These are phyloP conservation scores for Crithidia fasciculata DNA, from an alignment of 208 protist species.

Conservation along the genomic window DNA sequence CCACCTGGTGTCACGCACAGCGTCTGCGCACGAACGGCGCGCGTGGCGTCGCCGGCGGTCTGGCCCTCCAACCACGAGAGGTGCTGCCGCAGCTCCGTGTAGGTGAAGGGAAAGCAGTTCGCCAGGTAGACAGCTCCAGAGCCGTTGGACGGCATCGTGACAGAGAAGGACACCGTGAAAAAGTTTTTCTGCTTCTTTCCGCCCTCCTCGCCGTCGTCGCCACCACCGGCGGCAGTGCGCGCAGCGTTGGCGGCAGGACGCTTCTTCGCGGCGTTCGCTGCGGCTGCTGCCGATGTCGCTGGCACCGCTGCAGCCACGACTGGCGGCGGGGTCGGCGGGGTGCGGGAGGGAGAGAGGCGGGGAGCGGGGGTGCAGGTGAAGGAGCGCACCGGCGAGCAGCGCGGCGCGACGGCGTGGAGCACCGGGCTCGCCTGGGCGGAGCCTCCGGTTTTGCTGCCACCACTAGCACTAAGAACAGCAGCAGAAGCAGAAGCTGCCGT, in stretches of 20 bases:
- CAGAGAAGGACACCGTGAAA: slow-evolving; percentile 93
- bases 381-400: not conserved
- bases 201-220: slow-evolving; percentile 6
- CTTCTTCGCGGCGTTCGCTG: not conserved
- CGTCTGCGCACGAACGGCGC: slow-evolving; percentile 36
- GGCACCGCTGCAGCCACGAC: not conserved
- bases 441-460: too few relatives aligned
- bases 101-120: slow-evolving; percentile 97
- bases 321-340: slow-evolving; percentile 21
- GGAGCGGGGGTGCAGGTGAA: slow-evolving; percentile 5
- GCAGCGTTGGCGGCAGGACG: not conserved
- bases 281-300: not conserved
- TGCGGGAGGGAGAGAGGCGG: slow-evolving; percentile 11
- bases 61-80: slow-evolving; percentile 49
- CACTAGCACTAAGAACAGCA: too few relatives aligned
- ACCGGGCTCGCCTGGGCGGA: not conserved
- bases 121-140: slow-evolving; percentile 91
- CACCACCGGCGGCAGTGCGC: not conserved
- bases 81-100: slow-evolving; percentile 84
- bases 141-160: slow-evolving; percentile 75
- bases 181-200: slow-evolving; percentile 49
- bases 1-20: slow-evolving; percentile 90
- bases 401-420: not conserved
- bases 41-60: not conserved
- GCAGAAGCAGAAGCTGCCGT: too few relatives aligned